Conservation (phyloP, 768 basidiomycete genomes). For the Lepiota subincarnata region DNA sequence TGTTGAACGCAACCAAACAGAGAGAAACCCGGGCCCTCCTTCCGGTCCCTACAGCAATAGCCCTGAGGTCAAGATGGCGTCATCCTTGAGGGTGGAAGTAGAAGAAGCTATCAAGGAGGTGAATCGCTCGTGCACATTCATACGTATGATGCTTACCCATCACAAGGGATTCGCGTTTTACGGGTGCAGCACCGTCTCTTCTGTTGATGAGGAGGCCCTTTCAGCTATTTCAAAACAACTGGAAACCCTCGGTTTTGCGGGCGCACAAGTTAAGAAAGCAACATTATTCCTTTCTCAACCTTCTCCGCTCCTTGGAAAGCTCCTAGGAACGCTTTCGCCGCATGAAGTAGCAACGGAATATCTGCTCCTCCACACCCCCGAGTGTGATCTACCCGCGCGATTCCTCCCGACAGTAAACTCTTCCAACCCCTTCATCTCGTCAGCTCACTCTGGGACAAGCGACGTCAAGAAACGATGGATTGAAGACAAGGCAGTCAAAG, state of each 20-base stretch:
- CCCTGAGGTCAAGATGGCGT: constrained; percentile 84
- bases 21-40: constrained; percentile 10
- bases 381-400: constrained; percentile 78
- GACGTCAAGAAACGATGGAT: constrained; percentile 74
- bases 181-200: constrained; percentile 26
- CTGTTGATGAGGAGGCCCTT: constrained; percentile 38
- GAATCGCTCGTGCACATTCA: constrained; percentile 1
- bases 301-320: constrained; percentile 54
- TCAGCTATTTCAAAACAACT: constrained; percentile 52
- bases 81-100: constrained; percentile 67
- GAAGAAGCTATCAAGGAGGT: constrained; percentile 82
- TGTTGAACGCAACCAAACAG: background rate
- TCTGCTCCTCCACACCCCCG: constrained; percentile 76
- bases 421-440: constrained; percentile 65
- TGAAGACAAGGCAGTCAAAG: constrained; percentile 74
- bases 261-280: constrained; percentile 46
- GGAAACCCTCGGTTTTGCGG: constrained; percentile 61
- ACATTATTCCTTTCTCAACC: constrained; percentile 53
- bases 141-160: constrained; percentile 5
- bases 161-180: constrained; percentile 48
- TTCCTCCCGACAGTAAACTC: constrained; percentile 65
- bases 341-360: constrained; percentile 83
- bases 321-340: constrained; percentile 56
- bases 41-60: constrained; percentile 40
- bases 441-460: constrained; percentile 56